Conservation (phyloP, 352 stramenopile species). For the Phytophthora megakarya region DNA sequence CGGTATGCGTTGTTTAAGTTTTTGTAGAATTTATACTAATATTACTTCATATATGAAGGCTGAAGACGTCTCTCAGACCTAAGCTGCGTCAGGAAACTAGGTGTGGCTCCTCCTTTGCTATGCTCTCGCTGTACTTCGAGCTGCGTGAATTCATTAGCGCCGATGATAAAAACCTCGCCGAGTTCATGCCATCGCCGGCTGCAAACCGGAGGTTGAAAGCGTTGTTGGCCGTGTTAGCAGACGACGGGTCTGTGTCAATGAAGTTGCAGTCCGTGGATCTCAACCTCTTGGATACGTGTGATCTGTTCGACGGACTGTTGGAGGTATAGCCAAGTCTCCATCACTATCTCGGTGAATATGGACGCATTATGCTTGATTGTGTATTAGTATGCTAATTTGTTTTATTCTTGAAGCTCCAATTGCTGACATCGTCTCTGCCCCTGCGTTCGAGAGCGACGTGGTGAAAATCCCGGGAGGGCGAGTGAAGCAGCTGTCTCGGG, state of each 20-base stretch:
- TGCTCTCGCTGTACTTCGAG: constrained; percentile 5
- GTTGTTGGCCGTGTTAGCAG: background rate
- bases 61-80: background rate
- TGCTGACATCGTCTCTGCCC: constrained; percentile 10
- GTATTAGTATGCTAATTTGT: constrained; percentile 4
- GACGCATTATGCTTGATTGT: background rate
- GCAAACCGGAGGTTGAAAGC: constrained; percentile 1
- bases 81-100: constrained; percentile 3
- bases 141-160: constrained; percentile 8
- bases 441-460: too few species aligned
- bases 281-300: background rate
- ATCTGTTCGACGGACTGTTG: constrained; percentile 6
- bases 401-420: constrained; percentile 2
- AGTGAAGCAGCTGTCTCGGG: too few species aligned
- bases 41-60: constrained; percentile 1
- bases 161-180: constrained; percentile 12
- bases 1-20: constrained; percentile 6
- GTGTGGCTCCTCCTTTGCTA: constrained; percentile 11
- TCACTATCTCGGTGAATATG: constrained; percentile 7
- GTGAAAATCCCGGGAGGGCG: too few species aligned
- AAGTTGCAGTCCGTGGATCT: constrained; percentile 5
- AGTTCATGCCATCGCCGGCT: background rate
- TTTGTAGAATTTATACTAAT: background rate
- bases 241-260: constrained; percentile 1
- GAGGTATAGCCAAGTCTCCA: background rate